These are phyloP conservation scores for Cryphonectria carpinicola DNA, from an alignment of 2,329 filamentous ascomycete genomes.

Conservation along the genomic window DNA sequence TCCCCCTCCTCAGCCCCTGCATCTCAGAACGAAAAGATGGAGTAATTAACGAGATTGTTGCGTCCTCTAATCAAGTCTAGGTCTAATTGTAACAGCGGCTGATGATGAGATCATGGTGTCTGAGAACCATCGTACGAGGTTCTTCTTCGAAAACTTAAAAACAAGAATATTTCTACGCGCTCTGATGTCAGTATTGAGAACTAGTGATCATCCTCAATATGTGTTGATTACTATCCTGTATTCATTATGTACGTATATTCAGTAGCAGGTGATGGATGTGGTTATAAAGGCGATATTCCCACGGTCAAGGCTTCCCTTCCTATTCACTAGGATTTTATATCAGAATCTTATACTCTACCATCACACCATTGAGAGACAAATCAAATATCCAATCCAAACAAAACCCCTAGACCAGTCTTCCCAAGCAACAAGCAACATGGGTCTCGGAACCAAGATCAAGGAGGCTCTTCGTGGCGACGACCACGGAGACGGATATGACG, in stretches of 20 bases:
- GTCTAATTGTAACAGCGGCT: background rate
- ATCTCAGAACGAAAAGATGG: background rate
- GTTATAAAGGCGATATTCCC: background rate
- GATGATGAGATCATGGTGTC: slow-evolving; percentile 18
- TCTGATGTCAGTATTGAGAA: slow-evolving; percentile 18
- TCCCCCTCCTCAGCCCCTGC: background rate
- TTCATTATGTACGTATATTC: background rate
- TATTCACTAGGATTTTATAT: background rate
- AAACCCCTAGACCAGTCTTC: background rate
- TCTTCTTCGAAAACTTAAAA: background rate
- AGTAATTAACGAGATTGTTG: background rate
- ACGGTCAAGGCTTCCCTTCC: background rate
- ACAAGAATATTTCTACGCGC: background rate
- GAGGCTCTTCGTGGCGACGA: slow-evolving; percentile 33
- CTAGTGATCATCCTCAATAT: background rate
- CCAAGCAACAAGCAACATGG: slow-evolving; percentile 29
- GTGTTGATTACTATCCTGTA: background rate
- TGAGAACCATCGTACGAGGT: background rate
- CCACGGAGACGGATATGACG: background rate
- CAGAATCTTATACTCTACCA: background rate
- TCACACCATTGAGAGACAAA: background rate
- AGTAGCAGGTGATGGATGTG: background rate
- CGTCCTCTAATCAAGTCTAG: background rate
- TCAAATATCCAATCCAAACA: background rate
- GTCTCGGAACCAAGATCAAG: slow-evolving; percentile 35